Evolutionary conservation across 2,329 filamentous ascomycete species (phyloP), one percentile per base, ranked within the genome.

Genomic region (Pyrenochaeta sp.): DNA sequence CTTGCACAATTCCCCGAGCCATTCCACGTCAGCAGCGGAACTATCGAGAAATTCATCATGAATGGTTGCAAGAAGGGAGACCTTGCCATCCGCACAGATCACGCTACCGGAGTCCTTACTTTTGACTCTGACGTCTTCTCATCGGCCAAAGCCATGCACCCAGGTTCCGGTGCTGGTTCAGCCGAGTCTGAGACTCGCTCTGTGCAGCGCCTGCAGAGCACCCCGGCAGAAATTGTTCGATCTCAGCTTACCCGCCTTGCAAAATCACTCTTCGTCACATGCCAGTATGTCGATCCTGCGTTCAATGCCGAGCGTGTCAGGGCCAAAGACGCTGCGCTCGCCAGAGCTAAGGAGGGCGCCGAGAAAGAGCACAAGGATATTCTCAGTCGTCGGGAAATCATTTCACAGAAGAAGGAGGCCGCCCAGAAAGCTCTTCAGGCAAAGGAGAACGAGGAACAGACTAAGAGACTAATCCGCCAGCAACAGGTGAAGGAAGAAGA

Each of bases 1-100:
- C 87, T 99, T 41, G 94, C 94, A 52, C 84, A 94, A 68, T 99
- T 99, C 81, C 94, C 94, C 7, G 92, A 96, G 71, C 90, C 94
- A 28, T 97, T 95, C 83, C 88, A 96, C 76, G 91, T 97, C 58
- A 88, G 84, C 53, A 86, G 89, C 40, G 85, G 87, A 57, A 96
- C 90, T 51, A 95, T 99, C 58, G 94, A 99, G 81, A 99, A 97
- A 79, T 99, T 99, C 81, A 97, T 99, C 81, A 99, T 99, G 94
- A 99, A 99, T 74, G 94, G 94, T 54, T 97, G 96, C 83, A 99
- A 99, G 85, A 99, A 99, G 84, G 94, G 94, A 44, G 94, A 99
- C 64, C 82, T 99, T 31, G 89, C 94, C 40, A 95, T 99, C 63
- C 91, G 94, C 51, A 90, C 97, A 75, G 90, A 97, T 69, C 94